phyloP scores from a whole-genome alignment of 108 stramenopile species.

The Pelagomonas calceolata region DNA sequence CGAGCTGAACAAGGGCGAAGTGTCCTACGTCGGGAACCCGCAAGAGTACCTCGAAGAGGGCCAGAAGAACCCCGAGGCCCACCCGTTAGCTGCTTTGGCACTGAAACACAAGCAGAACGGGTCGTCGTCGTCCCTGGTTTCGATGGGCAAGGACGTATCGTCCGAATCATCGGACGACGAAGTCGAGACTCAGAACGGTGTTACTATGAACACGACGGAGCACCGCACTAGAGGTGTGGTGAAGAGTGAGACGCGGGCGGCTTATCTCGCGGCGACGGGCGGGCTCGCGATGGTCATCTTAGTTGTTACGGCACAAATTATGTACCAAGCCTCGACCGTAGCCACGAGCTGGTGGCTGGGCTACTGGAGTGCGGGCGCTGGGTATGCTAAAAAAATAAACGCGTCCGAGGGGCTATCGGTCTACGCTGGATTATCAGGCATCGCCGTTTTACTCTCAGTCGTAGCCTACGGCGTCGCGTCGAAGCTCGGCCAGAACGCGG shows the following conservation, averaged over 20 bases:
- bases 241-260: background rate
- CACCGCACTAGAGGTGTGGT: background rate
- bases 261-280: background rate
- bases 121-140: background rate
- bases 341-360: conserved; percentile 62
- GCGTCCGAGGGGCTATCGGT: conserved; percentile 8
- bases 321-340: conserved; percentile 41
- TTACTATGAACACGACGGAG: background rate
- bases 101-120: background rate
- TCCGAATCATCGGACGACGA: background rate
- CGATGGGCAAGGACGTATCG: too few species aligned
- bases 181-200: background rate
- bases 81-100: background rate
- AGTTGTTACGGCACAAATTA: background rate
- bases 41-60: background rate
- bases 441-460: background rate
- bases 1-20: background rate
- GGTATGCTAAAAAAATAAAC: conserved; percentile 31
- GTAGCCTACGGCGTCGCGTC: background rate
- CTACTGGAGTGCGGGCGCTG: conserved; percentile 43
- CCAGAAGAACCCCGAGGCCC: background rate
- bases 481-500: conserved; percentile 10
- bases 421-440: conserved; percentile 5
- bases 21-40: background rate
- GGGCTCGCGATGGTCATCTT: background rate